Evolutionary conservation across 768 basidiomycete genomes (phyloP).

Genomic region (Kwoniella sp.): DNA sequence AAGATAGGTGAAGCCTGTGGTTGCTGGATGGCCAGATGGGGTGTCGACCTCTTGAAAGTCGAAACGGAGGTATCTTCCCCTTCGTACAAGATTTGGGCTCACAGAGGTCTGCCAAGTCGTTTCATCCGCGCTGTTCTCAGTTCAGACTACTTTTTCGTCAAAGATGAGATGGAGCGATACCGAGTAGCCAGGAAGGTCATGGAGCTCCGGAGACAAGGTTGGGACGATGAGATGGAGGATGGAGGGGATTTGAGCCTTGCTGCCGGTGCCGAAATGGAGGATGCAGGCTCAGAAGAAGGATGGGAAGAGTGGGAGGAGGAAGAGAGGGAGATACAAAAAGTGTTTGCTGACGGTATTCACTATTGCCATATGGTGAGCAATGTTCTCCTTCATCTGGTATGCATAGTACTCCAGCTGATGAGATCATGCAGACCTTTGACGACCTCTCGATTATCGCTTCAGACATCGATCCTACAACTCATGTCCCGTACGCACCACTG

Average conservation of each 20-base stretch:
- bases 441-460: conserved; percentile 73
- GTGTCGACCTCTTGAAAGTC: conserved; percentile 74
- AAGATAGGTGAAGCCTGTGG: conserved; percentile 88
- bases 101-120: conserved; percentile 68
- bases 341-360: conserved; percentile 78
- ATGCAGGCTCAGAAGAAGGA: conserved; percentile 5
- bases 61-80: conserved; percentile 48
- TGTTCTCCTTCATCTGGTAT: too few relatives aligned
- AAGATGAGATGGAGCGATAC: conserved; percentile 77
- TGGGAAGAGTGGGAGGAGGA: conserved; percentile 50
- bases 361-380: conserved; percentile 78
- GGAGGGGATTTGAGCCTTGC: conserved; percentile 22
- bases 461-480: conserved; percentile 73
- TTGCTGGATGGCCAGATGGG: conserved; percentile 88
- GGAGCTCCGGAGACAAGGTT: conserved; percentile 60
- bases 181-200: conserved; percentile 72
- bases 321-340: conserved; percentile 68
- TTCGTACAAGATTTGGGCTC: conserved; percentile 65
- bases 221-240: conserved; percentile 39
- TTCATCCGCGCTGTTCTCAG: conserved; percentile 77
- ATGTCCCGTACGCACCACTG: conserved; percentile 69
- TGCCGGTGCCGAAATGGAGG: background rate
- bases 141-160: conserved; percentile 77
- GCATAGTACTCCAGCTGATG: background rate
- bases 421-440: conserved; percentile 66